Evolutionary conservation across 352 stramenopile species (phyloP).

Genomic region (Pythium vanterpoolii): DNA sequence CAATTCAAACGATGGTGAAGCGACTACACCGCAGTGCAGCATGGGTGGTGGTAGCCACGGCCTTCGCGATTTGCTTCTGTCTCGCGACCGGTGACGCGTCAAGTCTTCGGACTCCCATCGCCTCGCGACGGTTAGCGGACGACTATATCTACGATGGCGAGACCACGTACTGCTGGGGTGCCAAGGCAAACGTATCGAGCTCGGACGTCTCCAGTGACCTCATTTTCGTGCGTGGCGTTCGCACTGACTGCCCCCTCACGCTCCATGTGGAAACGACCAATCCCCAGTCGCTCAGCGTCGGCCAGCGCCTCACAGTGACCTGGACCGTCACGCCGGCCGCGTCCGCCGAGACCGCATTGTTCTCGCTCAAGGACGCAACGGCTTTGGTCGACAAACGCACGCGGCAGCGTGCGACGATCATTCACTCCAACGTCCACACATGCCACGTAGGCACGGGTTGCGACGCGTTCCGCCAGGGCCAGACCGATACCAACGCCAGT

Average conservation of each 20-base stretch:
- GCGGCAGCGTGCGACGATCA: slow-evolving; percentile 16
- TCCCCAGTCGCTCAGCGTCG: slow-evolving; percentile 2
- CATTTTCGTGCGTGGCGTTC: slow-evolving; percentile 15
- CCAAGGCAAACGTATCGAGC: slow-evolving; percentile 16
- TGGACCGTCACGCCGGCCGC: slow-evolving; percentile 22
- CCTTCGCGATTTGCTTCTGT: neutral
- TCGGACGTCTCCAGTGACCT: slow-evolving; percentile 14
- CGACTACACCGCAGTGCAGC: neutral
- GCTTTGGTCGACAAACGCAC: slow-evolving; percentile 17
- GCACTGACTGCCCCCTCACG: slow-evolving; percentile 24
- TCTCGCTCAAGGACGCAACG: slow-evolving; percentile 10
- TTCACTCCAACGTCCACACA: slow-evolving; percentile 25
- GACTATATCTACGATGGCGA: slow-evolving; percentile 23
- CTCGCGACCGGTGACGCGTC: neutral
- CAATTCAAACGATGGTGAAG: neutral
- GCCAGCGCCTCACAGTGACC: slow-evolving; percentile 9
- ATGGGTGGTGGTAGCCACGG: neutral
- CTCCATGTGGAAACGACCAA: neutral
- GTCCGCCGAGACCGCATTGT: slow-evolving; percentile 2
- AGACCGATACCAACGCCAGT: slow-evolving; percentile 21
- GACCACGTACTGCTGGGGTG: slow-evolving; percentile 40
- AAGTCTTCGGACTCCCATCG: neutral
- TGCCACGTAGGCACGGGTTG: slow-evolving; percentile 21
- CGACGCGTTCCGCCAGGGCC: slow-evolving; percentile 19
- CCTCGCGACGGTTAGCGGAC: neutral